phyloP scores from a whole-genome alignment of 768 basidiomycete genomes.

The Termitomyces sp. region DNA sequence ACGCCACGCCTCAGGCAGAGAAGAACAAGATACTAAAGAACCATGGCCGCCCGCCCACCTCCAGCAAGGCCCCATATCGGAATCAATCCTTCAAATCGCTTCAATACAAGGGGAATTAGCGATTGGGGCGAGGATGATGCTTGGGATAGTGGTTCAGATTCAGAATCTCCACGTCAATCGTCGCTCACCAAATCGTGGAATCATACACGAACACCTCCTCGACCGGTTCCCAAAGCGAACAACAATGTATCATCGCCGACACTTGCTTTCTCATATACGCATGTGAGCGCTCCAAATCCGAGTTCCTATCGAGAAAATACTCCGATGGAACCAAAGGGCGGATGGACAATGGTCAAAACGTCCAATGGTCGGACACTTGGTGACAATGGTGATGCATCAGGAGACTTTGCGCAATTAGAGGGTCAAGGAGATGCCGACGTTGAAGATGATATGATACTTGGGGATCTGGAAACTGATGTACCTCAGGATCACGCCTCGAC shows the following conservation, averaged over 20 bases:
- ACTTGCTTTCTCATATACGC: constrained; percentile 78
- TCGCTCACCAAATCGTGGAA: constrained; percentile 45
- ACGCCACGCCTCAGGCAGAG: background rate
- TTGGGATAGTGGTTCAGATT: constrained; percentile 83
- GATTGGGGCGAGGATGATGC: constrained; percentile 87
- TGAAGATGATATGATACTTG: constrained; percentile 74
- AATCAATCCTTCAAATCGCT: constrained; percentile 50
- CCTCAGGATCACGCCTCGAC: constrained; percentile 25
- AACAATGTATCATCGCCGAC: constrained; percentile 59
- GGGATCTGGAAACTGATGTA: constrained; percentile 65
- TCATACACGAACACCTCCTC: constrained; percentile 43
- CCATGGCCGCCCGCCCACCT: constrained; percentile 59
- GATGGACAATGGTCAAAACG: constrained; percentile 75
- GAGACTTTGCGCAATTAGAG: constrained; percentile 22
- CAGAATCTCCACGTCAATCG: constrained; percentile 62
- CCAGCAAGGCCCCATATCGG: constrained; percentile 74
- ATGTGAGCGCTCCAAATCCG: constrained; percentile 69
- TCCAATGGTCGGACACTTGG: constrained; percentile 23
- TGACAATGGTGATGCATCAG: constrained; percentile 12
- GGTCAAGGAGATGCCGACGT: constrained; percentile 55
- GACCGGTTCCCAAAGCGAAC: constrained; percentile 46
- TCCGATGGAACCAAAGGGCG: constrained; percentile 45
- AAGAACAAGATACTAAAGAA: too few species aligned
- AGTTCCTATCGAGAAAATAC: constrained; percentile 61
- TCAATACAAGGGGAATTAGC: constrained; percentile 25